Evolutionary conservation across 805 yeast species (phyloP), one percentile per base, ranked within the genome.

Genomic region (Yamadazyma nakazawae): DNA sequence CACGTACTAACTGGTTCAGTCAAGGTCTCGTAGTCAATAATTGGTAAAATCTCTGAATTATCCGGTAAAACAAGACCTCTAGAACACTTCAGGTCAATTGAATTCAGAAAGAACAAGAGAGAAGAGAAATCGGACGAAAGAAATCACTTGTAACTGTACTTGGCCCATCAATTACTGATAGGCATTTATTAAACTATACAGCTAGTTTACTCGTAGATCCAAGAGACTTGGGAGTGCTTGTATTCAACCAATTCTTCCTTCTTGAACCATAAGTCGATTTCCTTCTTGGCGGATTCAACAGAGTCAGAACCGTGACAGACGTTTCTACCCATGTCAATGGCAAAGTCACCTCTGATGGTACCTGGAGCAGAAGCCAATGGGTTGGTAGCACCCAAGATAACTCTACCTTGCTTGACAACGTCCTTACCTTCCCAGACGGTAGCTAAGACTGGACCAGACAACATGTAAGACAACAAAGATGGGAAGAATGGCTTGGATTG

Each of bases 391-490:
- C 99, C 99, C 66, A 94, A 84, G 72, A 94, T 84, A 64, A 80
- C 84, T 79, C 99, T 87, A 73, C 99, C 99, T 75, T 88, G 96
- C 80, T 92, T 91, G 74, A 94, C 99, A 72, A 84, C 99, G 68
- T 94, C 97, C 81, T 91, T 94, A 76, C 99, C 99, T 78, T 94
- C 98, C 99, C 99, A 94, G 63, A 91, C 97, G 71, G 97, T 94
- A 63, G 99, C 99, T 64, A 92, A 83, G 62, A 94, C 86, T 70
- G 99, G 99, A 63, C 99, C 99, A 59, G 97, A 89, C 70, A 81
- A 79, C 99, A 94, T 95, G 88, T 91, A 91, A 57, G 89, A 79
- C 68, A 88, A 81, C 75, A 94, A 82, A 56, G 96, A 88, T 70
- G 98, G 97, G 92, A 91, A 94, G 82, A 94, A 94, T 66, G 98